These are phyloP conservation scores for Chrysopogon serrulatus DNA, from an alignment of 176 grass and related monocot species.

Conservation along the genomic window DNA sequence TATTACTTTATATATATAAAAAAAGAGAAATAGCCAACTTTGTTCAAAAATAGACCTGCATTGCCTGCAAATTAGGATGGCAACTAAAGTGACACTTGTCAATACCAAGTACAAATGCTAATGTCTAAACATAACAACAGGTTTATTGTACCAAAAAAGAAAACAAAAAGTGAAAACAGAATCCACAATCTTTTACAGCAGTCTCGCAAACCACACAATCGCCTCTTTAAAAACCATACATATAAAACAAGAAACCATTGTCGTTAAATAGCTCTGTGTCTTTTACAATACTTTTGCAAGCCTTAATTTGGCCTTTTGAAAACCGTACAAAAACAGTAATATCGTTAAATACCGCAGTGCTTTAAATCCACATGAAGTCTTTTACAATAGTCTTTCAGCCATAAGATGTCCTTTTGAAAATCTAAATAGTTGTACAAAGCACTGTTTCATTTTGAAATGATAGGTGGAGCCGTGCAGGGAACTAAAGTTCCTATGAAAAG, in stretches of 20 bases:
- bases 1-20: neutral
- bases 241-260: neutral
- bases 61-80: neutral
- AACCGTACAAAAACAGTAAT: neutral
- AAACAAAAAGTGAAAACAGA: neutral
- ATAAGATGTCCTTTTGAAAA: slow-evolving; percentile 34
- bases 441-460: slow-evolving; percentile 48
- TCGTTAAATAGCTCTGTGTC: neutral
- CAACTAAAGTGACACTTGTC: neutral
- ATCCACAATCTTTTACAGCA: neutral
- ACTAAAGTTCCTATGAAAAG: slow-evolving; percentile 37
- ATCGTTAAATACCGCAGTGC: slow-evolving; percentile 8
- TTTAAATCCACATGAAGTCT: slow-evolving; percentile 49
- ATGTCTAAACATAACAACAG: slow-evolving; percentile 1
- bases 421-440: slow-evolving; percentile 44
- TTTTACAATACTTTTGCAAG: neutral
- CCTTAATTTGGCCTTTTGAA: neutral
- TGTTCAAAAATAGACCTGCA: neutral
- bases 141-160: neutral
- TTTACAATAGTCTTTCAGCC: slow-evolving; percentile 55
- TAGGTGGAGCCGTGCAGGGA: slow-evolving; percentile 26
- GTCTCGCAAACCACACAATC: neutral
- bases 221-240: neutral
- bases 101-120: slow-evolving; percentile 1
- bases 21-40: neutral